These are phyloP conservation scores for Sugiyamaella xylanicola DNA, from an alignment of 1,139 yeast species.

Conservation along the genomic window DNA sequence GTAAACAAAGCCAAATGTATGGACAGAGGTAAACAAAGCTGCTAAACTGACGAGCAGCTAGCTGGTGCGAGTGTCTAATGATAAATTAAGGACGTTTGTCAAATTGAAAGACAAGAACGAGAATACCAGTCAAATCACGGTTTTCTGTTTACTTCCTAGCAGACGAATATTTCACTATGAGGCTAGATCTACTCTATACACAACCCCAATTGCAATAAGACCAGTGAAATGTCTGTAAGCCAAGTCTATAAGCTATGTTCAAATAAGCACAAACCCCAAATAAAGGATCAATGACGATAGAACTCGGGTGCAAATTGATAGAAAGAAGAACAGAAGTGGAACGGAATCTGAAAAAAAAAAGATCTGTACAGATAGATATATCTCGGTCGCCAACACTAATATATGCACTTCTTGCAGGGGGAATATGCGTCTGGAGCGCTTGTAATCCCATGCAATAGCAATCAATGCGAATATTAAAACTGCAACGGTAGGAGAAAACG, in stretches of 20 bases:
- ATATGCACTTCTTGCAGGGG: neutral
- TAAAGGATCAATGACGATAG: neutral
- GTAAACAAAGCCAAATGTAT: no score
- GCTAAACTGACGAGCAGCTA: no score
- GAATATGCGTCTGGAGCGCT: neutral
- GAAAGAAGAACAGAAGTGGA: neutral
- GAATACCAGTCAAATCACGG: neutral
- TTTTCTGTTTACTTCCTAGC: neutral
- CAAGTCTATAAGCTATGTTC: neutral
- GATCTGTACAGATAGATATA: conserved; percentile 1
- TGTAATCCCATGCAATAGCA: neutral
- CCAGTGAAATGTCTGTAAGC: neutral
- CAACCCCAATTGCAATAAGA: neutral
- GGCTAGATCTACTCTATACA: neutral
- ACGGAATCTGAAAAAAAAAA: neutral
- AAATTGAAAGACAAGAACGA: no score
- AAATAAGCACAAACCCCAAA: neutral
- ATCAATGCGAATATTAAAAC: neutral
- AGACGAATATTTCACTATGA: neutral
- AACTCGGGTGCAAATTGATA: neutral
- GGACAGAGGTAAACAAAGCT: no score
- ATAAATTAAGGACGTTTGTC: no score
- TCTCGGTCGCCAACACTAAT: neutral
- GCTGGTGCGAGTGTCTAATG: no score
- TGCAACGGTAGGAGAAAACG: neutral